phyloP scores from a whole-genome alignment of 2,329 filamentous ascomycete species.

The Phaeosphaeria sp. region DNA sequence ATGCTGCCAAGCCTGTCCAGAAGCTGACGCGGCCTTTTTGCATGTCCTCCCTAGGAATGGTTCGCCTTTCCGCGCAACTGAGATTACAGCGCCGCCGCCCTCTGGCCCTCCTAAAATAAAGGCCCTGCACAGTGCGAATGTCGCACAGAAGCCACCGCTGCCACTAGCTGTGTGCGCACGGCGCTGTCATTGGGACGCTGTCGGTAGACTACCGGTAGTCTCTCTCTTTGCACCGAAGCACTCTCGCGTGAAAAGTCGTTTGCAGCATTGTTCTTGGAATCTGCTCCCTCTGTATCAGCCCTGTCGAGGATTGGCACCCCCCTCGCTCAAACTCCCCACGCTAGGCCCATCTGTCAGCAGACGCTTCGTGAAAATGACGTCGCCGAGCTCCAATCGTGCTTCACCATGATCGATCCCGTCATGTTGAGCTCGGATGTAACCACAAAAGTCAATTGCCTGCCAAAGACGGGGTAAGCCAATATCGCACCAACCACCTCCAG shows the following conservation, averaged over 20 bases:
- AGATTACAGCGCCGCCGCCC: not conserved
- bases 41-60: not conserved
- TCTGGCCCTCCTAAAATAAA: constrained; percentile 6
- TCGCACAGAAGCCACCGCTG: constrained; percentile 1
- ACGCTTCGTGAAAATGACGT: not conserved
- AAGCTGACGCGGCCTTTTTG: not conserved
- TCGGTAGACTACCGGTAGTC: too few species aligned
- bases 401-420: not conserved
- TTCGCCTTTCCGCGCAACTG: not conserved
- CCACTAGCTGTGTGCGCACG: not conserved
- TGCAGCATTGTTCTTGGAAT: not conserved
- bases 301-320: not conserved
- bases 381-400: not conserved
- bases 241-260: not conserved
- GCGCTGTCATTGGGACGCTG: not conserved
- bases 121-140: not conserved
- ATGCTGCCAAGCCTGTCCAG: constrained; percentile 4
- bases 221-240: not conserved
- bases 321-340: not conserved
- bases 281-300: not conserved
- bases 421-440: not conserved
- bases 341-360: not conserved
- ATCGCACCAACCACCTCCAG: not conserved
- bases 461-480: not conserved
- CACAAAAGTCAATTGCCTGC: not conserved